Evolutionary conservation across 2,329 filamentous ascomycete species (phyloP), one percentile per base, ranked within the genome.

Genomic region (Hypoxylon sp.): DNA sequence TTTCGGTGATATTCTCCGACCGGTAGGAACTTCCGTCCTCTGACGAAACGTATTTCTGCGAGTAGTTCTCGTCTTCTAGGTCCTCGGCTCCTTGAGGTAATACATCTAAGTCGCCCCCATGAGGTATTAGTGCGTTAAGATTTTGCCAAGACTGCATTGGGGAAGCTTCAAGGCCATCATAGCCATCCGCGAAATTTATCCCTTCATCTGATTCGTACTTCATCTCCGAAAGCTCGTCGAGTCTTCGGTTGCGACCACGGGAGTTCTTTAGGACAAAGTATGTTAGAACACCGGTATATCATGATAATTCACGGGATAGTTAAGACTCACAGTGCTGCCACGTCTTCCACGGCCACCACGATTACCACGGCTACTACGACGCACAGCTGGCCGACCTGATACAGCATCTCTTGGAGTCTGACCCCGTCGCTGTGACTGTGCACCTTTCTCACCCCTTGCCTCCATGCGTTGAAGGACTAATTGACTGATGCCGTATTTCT

Each of bases 401-500:
- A 56, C 35, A 22, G 63, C 58, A 76, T 65, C 10, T 70, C 65
- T 56, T 48, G 68, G 37, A 64, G 50, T 19, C 75, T 73, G 53
- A 61, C 66, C 54, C 71, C 75, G 65, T 74, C 76, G 70, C 74
- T 72, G 70, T 72, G 61, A 71, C 73, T 74, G 78, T 82, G 79
- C 73, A 14, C 69, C 70, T 88, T 88, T 78, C 90, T 94, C 76
- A 86, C 84, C 75, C 94, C 90, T 97, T 64, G 90, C 86, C 54
- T 85, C 87, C 84, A 97, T 89, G 24, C 95, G 88, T 67, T 95
- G 91, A 3, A 92, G 90, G 73, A 98, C 88, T 63, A 97, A 83
- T 53, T 84, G 84, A 68, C 92, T 89, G 62, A 98, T 88, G 33
- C 87, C 86, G 80, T 94, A 88, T 29, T 85, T 82, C 14, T 86